Conservation (phyloP, 208 protist genomes). For the Zelonia costaricensis region DNA sequence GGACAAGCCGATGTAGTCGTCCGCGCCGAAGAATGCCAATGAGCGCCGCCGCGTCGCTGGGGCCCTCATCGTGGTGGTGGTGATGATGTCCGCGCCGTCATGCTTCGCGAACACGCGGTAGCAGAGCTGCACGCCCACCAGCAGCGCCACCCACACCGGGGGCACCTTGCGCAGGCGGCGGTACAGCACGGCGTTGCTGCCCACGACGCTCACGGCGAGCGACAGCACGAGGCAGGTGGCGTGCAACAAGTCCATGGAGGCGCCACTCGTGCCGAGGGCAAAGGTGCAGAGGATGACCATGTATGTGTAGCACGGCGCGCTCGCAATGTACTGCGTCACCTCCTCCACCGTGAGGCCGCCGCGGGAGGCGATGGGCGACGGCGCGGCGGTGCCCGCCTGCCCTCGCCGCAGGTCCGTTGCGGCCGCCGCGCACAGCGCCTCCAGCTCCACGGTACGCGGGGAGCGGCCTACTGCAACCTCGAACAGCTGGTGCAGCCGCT, state of each 20-base stretch:
- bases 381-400: too few species aligned
- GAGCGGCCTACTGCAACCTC: constrained; percentile 19
- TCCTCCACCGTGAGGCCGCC: constrained; percentile 10
- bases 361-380: not conserved
- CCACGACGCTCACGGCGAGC: constrained; percentile 22
- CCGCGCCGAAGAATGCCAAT: not conserved
- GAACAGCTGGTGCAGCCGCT: constrained; percentile 6
- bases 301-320: constrained; percentile 22
- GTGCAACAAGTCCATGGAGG: constrained; percentile 16
- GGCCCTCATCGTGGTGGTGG: too few species aligned
- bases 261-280: constrained; percentile 22
- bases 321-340: constrained; percentile 8
- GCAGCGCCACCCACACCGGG: constrained; percentile 18
- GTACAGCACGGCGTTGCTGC: constrained; percentile 27
- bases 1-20: not conserved
- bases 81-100: too few species aligned
- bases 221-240: constrained; percentile 19
- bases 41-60: too few species aligned
- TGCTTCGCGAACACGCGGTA: constrained; percentile 4
- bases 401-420: not conserved
- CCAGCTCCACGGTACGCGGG: constrained; percentile 15
- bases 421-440: not conserved
- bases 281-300: constrained; percentile 24
- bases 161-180: constrained; percentile 18
- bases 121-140: constrained; percentile 23